Evolutionary conservation across 75 land plant genomes (phyloP).

Genomic region (Isoetes taiwanensis): DNA sequence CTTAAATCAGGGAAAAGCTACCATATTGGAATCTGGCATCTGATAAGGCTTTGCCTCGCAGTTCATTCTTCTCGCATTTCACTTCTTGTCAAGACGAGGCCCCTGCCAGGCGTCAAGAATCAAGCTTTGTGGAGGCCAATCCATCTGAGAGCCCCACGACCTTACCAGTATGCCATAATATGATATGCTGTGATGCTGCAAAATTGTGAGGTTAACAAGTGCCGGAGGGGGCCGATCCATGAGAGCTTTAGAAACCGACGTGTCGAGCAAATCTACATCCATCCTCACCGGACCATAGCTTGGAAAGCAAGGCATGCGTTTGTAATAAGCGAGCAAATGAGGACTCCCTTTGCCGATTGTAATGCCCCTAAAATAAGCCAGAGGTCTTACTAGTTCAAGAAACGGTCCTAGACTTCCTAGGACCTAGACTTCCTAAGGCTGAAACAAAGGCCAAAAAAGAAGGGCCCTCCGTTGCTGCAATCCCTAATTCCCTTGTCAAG

Average conservation of each 20-base stretch:
- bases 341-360: background rate
- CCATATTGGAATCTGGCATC: too few species aligned
- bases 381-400: background rate
- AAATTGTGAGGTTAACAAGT: background rate
- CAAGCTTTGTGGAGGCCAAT: slow-evolving; percentile 2
- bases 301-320: slow-evolving; percentile 5
- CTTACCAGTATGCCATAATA: background rate
- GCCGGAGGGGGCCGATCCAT: background rate
- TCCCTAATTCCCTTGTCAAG: slow-evolving; percentile 3
- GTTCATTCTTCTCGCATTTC: too few species aligned
- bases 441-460: background rate
- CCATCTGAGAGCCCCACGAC: background rate
- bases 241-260: slow-evolving; percentile 1
- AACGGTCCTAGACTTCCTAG: too few species aligned
- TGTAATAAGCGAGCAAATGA: background rate
- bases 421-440: slow-evolving; percentile 2
- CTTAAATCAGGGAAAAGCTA: too few species aligned
- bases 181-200: background rate
- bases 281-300: slow-evolving; percentile 6
- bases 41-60: too few species aligned
- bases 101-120: too few species aligned
- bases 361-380: background rate
- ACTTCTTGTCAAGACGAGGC: too few species aligned
- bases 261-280: background rate
- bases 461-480: background rate